Base-by-base conservation (phyloP, 352 stramenopile species). In the Globisporangium uncinulatum region DNA sequence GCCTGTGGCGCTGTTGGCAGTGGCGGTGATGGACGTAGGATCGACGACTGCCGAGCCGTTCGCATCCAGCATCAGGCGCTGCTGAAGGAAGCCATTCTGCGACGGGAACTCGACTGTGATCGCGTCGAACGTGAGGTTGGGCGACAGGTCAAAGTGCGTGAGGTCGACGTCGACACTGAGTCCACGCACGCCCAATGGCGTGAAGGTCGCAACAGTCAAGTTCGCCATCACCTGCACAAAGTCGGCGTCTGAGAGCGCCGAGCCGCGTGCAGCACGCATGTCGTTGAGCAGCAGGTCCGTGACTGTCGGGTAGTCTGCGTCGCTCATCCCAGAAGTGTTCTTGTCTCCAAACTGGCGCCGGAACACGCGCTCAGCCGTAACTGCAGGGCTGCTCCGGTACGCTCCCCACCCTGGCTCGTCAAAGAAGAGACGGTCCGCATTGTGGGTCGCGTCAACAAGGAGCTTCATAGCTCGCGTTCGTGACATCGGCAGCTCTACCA, bases 71-170 rank as follows among this genome's bases (percentile, higher is more conserved):
- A 55, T 32, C 9, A 55, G n/a, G 4, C 50, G 34, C 4, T 24
- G 50, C 10, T 55, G 34, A 32, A 55, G 32, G 34, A 55, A 55
- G 3, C 50, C n/a, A 13, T 34, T 20, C 8, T 34, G 52, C 39
- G 29, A 20, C 17, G 52, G 52, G 21, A 57, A 50, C 11, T 57
- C 52, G 39, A 57, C 3, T 17, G 52, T 57, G 39, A 57, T 15
- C 15, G 52, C 52, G 20, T 57, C 52, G 20, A 57, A 57, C 14
- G 21, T 29, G 51, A 57, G 8, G 4, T n/a, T 24, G 6, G 20
- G 14, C 20, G 37, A 29, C n/a, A 49, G 15, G 41, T 57, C 13
- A 4, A 48, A 31, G 39, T 47, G 51, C 24, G 51, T 57, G 42
- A 57, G 20, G 37, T 57, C 51, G 3, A 57, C 37, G 4, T 49